Base-by-base conservation (phyloP, 768 basidiomycete genomes). In the Guyanaporus albipodus region DNA sequence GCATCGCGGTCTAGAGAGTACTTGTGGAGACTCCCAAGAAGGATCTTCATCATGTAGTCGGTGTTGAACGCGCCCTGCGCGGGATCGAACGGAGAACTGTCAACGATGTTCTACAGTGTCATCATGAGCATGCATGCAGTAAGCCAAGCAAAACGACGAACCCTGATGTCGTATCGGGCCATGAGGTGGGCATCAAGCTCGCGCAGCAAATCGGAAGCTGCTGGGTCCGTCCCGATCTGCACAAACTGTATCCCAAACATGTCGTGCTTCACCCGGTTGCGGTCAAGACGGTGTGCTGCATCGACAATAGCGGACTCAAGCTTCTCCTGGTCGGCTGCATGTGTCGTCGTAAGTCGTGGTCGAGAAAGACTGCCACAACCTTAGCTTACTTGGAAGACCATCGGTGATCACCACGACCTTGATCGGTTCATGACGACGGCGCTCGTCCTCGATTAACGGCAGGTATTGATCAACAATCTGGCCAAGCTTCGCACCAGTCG, bases 211-310 rank as follows among this genome's bases (percentile, higher is more conserved):
- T 69, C 69, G 2, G 72, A 52, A 3, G 74, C 72, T 39, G 43
- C 69, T 2, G 53, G 45, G 42, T 67, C 67, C 2, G 65, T 60
- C 0, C 76, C 75, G 21, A 77, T 71, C 51, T 77, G 76, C 28
- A 78, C 62, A 31, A 78, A 73, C 33, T 73, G 71, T 21, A 77
- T 62, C 11, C 75, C 71, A 6, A 77, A 63, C 59, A 71, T 70
- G n/a, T 66, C 60, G 2, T 65, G 55, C 22, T 60, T 70, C 42
- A 64, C 61, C 4, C 56, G 56, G 1, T 58, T 63, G 27, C 58
- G 59, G 39, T 75, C 73, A 19, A 75, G 67, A 23, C 71, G 60
- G 23, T 64, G 64, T 2, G 73, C 73, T n/a, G 65, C 58, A 6
- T 63, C 58, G 11, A 73, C 64, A 8, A 74, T 62, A 2, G 64